Evolutionary conservation across 2,329 filamentous ascomycete species (phyloP).

Genomic region (Onygenales sp.): DNA sequence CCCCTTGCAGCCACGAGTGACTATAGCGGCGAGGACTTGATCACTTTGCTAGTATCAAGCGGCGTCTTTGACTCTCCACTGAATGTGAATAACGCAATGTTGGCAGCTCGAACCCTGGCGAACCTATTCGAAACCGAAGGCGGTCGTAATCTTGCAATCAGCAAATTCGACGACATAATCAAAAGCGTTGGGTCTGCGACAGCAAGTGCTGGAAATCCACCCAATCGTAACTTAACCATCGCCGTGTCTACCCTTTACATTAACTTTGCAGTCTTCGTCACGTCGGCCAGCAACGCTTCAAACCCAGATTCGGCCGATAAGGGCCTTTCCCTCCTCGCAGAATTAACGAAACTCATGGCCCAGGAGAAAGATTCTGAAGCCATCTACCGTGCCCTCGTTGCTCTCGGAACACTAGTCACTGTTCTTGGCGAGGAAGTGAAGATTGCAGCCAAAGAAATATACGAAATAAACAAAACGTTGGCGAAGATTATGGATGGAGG

Average conservation of each 20-base stretch:
- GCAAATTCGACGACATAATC: slow-evolving; percentile 51
- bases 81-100: slow-evolving; percentile 75
- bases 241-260: slow-evolving; percentile 74
- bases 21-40: slow-evolving; percentile 45
- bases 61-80: slow-evolving; percentile 52
- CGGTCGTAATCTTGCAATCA: slow-evolving; percentile 57
- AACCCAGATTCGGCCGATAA: slow-evolving; percentile 36
- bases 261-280: slow-evolving; percentile 71
- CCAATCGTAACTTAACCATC: slow-evolving; percentile 71
- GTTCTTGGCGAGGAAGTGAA: slow-evolving; percentile 52
- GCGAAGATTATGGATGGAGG: slow-evolving; percentile 38
- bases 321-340: slow-evolving; percentile 48
- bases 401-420: slow-evolving; percentile 64
- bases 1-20: slow-evolving; percentile 57
- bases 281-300: slow-evolving; percentile 31
- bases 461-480: slow-evolving; percentile 42
- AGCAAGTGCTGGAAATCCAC: slow-evolving; percentile 38
- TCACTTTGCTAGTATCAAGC: slow-evolving; percentile 49
- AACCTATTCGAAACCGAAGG: slow-evolving; percentile 73
- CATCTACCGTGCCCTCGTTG: slow-evolving; percentile 71
- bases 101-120: slow-evolving; percentile 68
- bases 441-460: slow-evolving; percentile 48
- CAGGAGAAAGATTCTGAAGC: slow-evolving; percentile 70
- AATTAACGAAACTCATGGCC: slow-evolving; percentile 54
- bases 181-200: slow-evolving; percentile 53